Base-by-base conservation (phyloP, 257 asterid genomes). In the Rubia yunnanensis region DNA sequence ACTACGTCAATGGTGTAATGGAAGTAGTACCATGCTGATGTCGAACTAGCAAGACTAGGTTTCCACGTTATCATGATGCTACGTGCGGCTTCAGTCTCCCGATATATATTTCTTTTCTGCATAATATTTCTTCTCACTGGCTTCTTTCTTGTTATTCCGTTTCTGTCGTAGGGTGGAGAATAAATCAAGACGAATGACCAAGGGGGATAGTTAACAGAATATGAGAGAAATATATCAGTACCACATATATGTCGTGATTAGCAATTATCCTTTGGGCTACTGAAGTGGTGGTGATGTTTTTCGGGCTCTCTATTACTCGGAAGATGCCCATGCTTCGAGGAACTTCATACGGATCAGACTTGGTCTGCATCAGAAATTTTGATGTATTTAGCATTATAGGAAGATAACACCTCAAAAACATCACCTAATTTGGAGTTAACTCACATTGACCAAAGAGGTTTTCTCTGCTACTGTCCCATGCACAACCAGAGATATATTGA, bases 111-210 rank as follows among this genome's bases (percentile, higher is more conserved):
- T 84, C 86, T 86, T 89, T 76, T 87, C 83, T 3, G 81, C 86
- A 10, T 89, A 92, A 58, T 87, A 92, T 69, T 83, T 89, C 87
- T 87, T 85, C 77, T 89, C 97, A 7, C 96, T 87, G 10, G 85
- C 96, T 84, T 83, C 87, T 75, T 92, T 92, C 86, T 84, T 92
- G 24, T 91, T 89, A 53, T 92, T 92, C 22, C 96, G 94, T 79
- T 85, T 85, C 98, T 92, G 91, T 7, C 10, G 0, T 0, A 2
- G n/a, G 31, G 46, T 36, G 11, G 53, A 67, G 13, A 69, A 38
- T 2, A 17, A 3, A 66, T 24, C 52, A 34, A 27, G 30, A 57
- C 6, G 38, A 27, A 13, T 30, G 30, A 55, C 34, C 60, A 55
- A 26, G 0, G 17, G 30, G 64, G 28, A 20, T 14, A 9, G 22